Evolutionary conservation across 1,284 basidiomycete species (phyloP), one percentile per base, ranked within the genome.

Genomic region (Cryptococcus floricola): DNA sequence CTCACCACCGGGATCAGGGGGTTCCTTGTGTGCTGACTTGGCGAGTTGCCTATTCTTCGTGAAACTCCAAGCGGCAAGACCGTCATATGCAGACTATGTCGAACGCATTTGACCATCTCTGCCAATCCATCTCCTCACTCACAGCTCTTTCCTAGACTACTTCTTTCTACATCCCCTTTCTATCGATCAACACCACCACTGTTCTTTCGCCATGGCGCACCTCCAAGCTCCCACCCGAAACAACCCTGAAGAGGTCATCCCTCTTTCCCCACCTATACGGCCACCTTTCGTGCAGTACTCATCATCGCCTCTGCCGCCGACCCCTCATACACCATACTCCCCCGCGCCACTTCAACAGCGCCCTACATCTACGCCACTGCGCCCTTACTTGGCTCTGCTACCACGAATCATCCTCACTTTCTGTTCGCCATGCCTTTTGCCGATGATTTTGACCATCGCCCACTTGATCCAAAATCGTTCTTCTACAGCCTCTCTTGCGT

Each of bases 381-480:
- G 81, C 57, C 89, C 91, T 8, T 94, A 91, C 74, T 85, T 96
- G 39, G 83, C 87, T 56, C 85, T 94, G 13, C 81, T 84, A 25
- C 86, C 94, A 61, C 82, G 91, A 42, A 83, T 94, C 46, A 87
- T 88, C 25, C 83, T 95, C 23, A 83, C 89, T 63, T 88, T 90
- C 84, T 86, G 81, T 39, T 78, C 77, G 1, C 77, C 79, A 1
- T 71, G 77, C 8, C 84, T 95, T 28, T 79, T 95, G 39, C 91
- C 91, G 10, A 84, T 96, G 57, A 73, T 93, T 61, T 91, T 96
- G 69, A 84, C 94, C 69, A 87, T 86, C 34, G 89, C 91, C 65
- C 83, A 90, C 50, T 81, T 96, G 37, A 81, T 87, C 57, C 73
- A 87, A 13, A 91, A 91, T 10, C 82, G 87, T 4, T 61, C 64